Evolutionary conservation across 129 eudicot species (phyloP), one percentile per base, ranked within the genome.

Genomic region (Centella asiatica): DNA sequence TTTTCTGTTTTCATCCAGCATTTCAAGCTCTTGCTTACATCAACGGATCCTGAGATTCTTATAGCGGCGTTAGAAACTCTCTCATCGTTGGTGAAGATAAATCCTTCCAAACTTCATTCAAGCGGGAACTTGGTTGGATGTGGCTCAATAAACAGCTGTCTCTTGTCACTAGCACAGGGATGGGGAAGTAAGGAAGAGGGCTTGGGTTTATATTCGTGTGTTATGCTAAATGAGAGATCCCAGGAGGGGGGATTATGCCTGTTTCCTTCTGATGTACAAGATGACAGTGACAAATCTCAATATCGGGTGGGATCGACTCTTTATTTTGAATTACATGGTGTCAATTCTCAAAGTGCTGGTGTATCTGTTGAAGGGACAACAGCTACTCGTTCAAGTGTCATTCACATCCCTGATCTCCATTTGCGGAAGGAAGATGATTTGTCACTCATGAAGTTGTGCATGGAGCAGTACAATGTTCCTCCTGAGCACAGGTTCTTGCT

Each of bases 161-260:
- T 93, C 17, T 70, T 93, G 61, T 85, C 99, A 12, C 85, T 93
- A 62, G 96, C 99, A 31, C 99, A 93, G 73, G 99, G 99, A 72
- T 93, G 99, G 99, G 99, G 99, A 61, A 88, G 92, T 80, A 93
- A 93, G 66, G 99, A 93, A 80, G 99, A 88, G 69, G 99, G 99
- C 49, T 65, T 87, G 83, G 99, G 99, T 50, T 72, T 93, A 69
- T 92, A 80, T 76, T 87, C 95, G 4, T 87, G 95, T 48, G 81
- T 92, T 39, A 76, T 77, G 68, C 68, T 75, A 70, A 88, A 92
- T 36, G 98, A 92, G 74, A 87, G 66, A 74, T 72, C 76, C 50
- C 94, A 77, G 67, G 95, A 87, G 60, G 95, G 78, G 72, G 89
- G 84, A 26, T 69, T 87, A 64, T 70, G 74, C 63, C 67, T 84